Conservation (phyloP, 192 early-diverging fungal genomes). For the Coemansia sp. region DNA sequence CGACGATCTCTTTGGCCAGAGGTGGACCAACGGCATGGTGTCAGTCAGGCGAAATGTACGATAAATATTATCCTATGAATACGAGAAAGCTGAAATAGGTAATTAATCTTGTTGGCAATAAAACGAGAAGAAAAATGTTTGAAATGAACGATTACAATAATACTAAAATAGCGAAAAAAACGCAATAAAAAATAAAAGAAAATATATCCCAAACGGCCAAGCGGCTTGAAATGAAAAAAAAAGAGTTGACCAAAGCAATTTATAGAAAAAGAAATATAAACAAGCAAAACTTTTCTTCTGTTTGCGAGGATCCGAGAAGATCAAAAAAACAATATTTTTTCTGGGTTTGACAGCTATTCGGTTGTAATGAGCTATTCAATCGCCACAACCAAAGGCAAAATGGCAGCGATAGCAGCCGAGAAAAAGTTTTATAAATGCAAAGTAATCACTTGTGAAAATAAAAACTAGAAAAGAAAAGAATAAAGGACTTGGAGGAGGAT, state of each 20-base stretch:
- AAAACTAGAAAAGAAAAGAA: constrained; percentile 3
- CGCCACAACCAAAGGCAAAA: background rate
- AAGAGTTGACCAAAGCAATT: constrained; percentile 2
- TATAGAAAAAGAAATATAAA: background rate
- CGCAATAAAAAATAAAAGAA: too few species aligned
- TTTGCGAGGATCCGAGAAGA: background rate
- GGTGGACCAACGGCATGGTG: constrained; percentile 1
- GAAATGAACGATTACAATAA: too few species aligned
- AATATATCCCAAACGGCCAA: too few species aligned
- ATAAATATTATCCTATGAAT: too few species aligned
- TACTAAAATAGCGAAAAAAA: too few species aligned
- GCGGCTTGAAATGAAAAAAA: background rate
- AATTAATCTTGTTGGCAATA: too few species aligned
- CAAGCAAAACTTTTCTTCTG: background rate
- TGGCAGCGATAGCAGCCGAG: too few species aligned
- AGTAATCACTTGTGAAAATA: background rate
- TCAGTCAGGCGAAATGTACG: too few species aligned
- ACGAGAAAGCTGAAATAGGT: too few species aligned
- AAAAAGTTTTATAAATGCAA: too few species aligned
- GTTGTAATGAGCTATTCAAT: background rate
- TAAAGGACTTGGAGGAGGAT: background rate
- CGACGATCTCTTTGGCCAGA: constrained; percentile 7
- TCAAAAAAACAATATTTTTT: background rate
- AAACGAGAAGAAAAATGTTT: too few species aligned
- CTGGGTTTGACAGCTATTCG: background rate